phyloP scores from a whole-genome alignment of 1,139 yeast genomes.

The Wickerhamiella infanticola region DNA sequence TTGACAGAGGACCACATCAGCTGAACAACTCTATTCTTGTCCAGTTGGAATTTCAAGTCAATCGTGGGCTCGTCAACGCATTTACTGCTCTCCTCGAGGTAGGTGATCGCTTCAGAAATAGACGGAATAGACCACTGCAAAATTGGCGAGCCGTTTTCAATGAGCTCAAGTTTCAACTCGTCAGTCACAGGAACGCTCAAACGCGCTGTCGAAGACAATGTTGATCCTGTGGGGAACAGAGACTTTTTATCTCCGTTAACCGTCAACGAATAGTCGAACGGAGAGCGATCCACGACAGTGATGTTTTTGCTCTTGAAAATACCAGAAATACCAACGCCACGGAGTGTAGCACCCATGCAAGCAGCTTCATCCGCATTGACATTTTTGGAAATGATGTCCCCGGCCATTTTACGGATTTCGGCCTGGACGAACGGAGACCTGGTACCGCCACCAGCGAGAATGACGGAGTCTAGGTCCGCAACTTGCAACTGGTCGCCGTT shows the following conservation, averaged over 20 bases:
- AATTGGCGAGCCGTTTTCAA: conserved; percentile 40
- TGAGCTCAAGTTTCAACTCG: conserved; percentile 31
- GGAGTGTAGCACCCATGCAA: conserved; percentile 72
- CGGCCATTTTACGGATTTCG: conserved; percentile 31
- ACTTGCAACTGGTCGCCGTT: conserved; percentile 21
- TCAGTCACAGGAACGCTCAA: conserved; percentile 8
- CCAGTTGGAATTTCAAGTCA: conserved; percentile 17
- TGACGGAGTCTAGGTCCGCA: conserved; percentile 39
- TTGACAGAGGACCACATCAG: conserved; percentile 13
- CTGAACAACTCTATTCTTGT: conserved; percentile 19
- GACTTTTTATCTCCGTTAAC: conserved; percentile 10
- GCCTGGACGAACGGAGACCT: conserved; percentile 77
- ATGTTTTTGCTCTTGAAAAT: conserved; percentile 50
- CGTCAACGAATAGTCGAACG: conserved; percentile 26
- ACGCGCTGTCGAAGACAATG: conserved; percentile 14
- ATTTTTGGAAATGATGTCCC: conserved; percentile 54
- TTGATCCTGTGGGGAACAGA: conserved; percentile 22
- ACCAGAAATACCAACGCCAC: conserved; percentile 54
- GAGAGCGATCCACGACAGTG: conserved; percentile 39
- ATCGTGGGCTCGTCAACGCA: conserved; percentile 14
- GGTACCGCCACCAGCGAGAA: conserved; percentile 82
- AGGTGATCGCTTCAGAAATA: conserved; percentile 15
- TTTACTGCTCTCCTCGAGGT: conserved; percentile 15
- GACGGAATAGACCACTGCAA: conserved; percentile 23
- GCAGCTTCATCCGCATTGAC: conserved; percentile 95